Conservation (phyloP, 257 asterid species). For the Schizonepeta tenuifolia region DNA sequence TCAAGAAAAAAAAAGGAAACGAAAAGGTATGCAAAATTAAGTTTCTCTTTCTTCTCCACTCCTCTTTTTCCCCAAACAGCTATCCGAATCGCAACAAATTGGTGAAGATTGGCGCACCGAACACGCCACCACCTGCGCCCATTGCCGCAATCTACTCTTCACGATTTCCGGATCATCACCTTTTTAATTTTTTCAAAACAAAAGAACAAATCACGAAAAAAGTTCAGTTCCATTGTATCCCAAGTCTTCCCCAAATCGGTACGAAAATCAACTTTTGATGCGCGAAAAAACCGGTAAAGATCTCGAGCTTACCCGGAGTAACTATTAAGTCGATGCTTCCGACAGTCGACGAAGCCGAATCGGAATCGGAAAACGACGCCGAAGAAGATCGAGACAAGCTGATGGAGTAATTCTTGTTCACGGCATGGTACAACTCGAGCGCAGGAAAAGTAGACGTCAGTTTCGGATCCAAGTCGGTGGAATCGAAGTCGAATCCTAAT, state of each 20-base stretch:
- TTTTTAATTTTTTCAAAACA: background rate
- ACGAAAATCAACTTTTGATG: background rate
- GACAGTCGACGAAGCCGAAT: constrained; percentile 27
- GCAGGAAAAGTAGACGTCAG: constrained; percentile 64
- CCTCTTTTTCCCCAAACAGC: background rate
- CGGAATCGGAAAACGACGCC: constrained; percentile 42
- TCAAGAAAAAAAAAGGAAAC: background rate
- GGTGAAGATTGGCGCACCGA: constrained; percentile 49
- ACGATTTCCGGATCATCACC: constrained; percentile 53
- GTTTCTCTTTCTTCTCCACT: background rate
- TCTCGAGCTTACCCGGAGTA: constrained; percentile 31
- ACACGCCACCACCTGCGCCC: constrained; percentile 82
- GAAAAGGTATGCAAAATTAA: constrained; percentile 23
- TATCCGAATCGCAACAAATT: constrained; percentile 14
- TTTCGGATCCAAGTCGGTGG: constrained; percentile 55
- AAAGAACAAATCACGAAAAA: constrained; percentile 22
- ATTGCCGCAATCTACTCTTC: constrained; percentile 60
- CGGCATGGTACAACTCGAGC: constrained; percentile 50
- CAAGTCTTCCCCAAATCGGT: background rate
- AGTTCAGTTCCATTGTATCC: background rate
- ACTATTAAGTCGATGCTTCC: constrained; percentile 40
- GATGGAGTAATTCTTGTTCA: constrained; percentile 34
- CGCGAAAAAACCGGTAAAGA: background rate
- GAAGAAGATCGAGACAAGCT: constrained; percentile 51
- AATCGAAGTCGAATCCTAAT: constrained; percentile 60